Evolutionary conservation across 2,329 filamentous ascomycete genomes (phyloP), one percentile per base, ranked within the genome.

Genomic region (Fusarium xyrophilum): DNA sequence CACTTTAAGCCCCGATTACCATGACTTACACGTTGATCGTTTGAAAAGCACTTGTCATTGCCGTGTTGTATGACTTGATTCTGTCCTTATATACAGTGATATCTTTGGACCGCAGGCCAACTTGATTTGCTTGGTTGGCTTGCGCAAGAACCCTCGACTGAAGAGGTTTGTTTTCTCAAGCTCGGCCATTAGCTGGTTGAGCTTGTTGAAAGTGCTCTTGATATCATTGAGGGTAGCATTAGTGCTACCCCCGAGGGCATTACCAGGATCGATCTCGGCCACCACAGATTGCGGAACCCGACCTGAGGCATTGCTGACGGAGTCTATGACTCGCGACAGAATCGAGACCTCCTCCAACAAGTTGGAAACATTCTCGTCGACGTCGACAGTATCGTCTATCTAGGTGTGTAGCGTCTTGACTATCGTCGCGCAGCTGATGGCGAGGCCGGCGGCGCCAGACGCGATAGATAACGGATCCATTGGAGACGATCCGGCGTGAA

Each of bases 1-100:
- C 14, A 5, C 5, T 0, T 7, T 0, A 2, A 5, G 30, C 3
- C 10, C 1, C 13, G 5, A 46, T 6, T 2, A 30, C 3, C 9
- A 17, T 17, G 43, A 17, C 43, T 6, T 12, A 46, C 43, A 46
- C 27, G 8, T 46, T 46, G 25, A 46, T 28, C 19, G 30, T 46
- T 19, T 46, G 43, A 14, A 46, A 46, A 21, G 27, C 43, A 46
- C 43, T 21, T 3, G 19, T 30, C 43, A 46, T 46, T 17, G 43
- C 43, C 3, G 43, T 46, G 27, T 46, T 46, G 7, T 30, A 46
- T 21, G 43, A 30, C 14, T 46, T 46, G 2, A 46, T 30, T 30
- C 27, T 46, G 27, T 30, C 43, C 2, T 46, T 46, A 3, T 46
- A 46, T 6, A 46, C 4, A 6, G 27, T 46, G 5, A 46, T 46